These are phyloP conservation scores for Pochonia chlamydosporia DNA, from an alignment of 2,329 filamentous ascomycete genomes.

Conservation along the genomic window DNA sequence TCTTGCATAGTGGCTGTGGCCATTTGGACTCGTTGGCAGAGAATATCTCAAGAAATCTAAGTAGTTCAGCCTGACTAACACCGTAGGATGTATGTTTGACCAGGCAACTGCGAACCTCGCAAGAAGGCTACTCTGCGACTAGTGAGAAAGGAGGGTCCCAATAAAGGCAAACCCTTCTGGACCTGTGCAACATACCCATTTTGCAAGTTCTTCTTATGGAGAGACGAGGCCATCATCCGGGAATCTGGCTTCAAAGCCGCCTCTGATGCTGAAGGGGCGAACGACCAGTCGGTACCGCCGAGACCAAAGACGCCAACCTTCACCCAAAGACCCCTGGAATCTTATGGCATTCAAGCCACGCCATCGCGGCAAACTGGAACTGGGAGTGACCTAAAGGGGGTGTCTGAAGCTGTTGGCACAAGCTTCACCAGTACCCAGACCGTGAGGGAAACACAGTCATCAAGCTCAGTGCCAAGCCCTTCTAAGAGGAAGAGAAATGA, in stretches of 20 bases:
- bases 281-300: conserved; percentile 4
- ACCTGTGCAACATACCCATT: conserved; percentile 29
- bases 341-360: conserved; percentile 22
- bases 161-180: conserved; percentile 37
- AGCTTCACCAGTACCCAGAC: neutral
- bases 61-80: conserved; percentile 1
- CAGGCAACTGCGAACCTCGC: conserved; percentile 39
- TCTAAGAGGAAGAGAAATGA: conserved; percentile 23
- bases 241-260: conserved; percentile 18
- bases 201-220: conserved; percentile 41
- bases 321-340: conserved; percentile 22
- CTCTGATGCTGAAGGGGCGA: neutral
- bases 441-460: neutral
- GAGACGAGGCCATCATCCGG: conserved; percentile 28
- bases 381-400: neutral
- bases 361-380: conserved; percentile 11
- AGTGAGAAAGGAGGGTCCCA: conserved; percentile 31
- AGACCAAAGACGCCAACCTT: conserved; percentile 20
- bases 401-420: neutral
- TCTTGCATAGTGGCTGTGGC: neutral
- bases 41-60: neutral
- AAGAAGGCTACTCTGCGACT: conserved; percentile 27
- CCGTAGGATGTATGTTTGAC: neutral
- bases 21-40: neutral
- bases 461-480: neutral